phyloP scores from a whole-genome alignment of 2,329 filamentous ascomycete species.

The Fusarium mundagurra region DNA sequence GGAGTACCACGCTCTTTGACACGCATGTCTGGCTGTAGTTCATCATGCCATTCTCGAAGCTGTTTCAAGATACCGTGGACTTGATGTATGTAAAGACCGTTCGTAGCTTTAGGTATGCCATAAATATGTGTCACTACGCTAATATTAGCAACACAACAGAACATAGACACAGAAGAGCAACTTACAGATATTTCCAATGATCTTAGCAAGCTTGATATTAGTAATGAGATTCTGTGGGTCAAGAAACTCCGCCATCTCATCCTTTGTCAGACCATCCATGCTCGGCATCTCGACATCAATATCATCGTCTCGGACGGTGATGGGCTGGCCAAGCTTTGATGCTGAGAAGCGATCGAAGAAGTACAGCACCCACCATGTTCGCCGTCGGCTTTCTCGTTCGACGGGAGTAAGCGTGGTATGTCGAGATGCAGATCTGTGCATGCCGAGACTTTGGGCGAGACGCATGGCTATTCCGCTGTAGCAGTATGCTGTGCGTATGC shows the following conservation, averaged over 20 bases:
- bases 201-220: slow-evolving; percentile 44
- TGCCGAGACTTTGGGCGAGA: slow-evolving; percentile 52
- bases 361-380: slow-evolving; percentile 49
- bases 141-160: fast-evolving
- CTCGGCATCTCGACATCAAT: slow-evolving; percentile 48
- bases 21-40: slow-evolving; percentile 37
- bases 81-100: slow-evolving; percentile 43
- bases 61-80: slow-evolving; percentile 44
- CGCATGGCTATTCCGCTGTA: slow-evolving; percentile 51
- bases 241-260: slow-evolving; percentile 44
- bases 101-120: slow-evolving; percentile 43
- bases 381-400: slow-evolving; percentile 39
- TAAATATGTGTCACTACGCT: slow-evolving; percentile 42
- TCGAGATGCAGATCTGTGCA: slow-evolving; percentile 50
- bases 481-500: slow-evolving; percentile 46
- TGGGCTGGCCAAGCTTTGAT: slow-evolving; percentile 47
- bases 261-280: slow-evolving; percentile 42
- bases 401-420: slow-evolving; percentile 32
- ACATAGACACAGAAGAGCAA: fast-evolving
- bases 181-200: slow-evolving; percentile 44
- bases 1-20: slow-evolving; percentile 41
- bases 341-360: slow-evolving; percentile 48
- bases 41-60: slow-evolving; percentile 44
- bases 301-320: slow-evolving; percentile 46
- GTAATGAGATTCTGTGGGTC: slow-evolving; percentile 42